These are phyloP conservation scores for Colletotrichum tropicale DNA, from an alignment of 2,329 filamentous ascomycete genomes.

Conservation along the genomic window DNA sequence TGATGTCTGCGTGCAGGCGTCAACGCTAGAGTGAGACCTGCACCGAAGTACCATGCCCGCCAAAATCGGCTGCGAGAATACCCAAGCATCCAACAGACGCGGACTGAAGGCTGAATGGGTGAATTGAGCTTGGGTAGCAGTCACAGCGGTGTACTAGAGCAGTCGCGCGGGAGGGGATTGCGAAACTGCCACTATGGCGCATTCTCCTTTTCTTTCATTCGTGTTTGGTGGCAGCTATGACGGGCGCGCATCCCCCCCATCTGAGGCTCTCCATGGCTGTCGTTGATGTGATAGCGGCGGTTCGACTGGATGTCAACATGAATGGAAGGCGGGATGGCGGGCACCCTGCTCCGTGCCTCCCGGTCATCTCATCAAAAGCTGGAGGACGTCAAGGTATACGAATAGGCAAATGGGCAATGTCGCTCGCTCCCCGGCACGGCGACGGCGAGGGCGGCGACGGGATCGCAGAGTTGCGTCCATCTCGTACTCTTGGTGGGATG, in stretches of 20 bases:
- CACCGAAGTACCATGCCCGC: neutral
- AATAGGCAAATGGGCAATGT: neutral
- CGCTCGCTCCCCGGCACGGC: neutral
- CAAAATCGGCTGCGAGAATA: neutral
- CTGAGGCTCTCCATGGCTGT: conserved; percentile 3
- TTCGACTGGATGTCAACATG: neutral
- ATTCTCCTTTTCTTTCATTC: neutral
- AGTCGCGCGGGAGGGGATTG: neutral
- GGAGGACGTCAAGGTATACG: neutral
- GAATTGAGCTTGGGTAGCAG: neutral
- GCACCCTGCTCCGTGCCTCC: neutral
- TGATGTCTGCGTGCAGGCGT: conserved; percentile 1
- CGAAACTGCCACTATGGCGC: neutral
- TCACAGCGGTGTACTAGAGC: neutral
- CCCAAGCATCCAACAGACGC: neutral
- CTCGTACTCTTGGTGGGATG: neutral
- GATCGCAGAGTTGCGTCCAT: neutral
- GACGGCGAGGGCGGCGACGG: neutral
- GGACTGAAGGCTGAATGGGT: neutral
- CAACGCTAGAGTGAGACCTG: neutral
- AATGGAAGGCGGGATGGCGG: neutral
- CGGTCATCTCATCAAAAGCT: neutral
- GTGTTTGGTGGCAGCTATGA: neutral
- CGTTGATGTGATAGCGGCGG: neutral
- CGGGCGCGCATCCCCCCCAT: neutral